Percentiles rank a stretch among this genome's conserved stretches.
Conservation (phyloP, 495 filamentous ascomycete genomes). For the Hypoxylon fuscum region DNA sequence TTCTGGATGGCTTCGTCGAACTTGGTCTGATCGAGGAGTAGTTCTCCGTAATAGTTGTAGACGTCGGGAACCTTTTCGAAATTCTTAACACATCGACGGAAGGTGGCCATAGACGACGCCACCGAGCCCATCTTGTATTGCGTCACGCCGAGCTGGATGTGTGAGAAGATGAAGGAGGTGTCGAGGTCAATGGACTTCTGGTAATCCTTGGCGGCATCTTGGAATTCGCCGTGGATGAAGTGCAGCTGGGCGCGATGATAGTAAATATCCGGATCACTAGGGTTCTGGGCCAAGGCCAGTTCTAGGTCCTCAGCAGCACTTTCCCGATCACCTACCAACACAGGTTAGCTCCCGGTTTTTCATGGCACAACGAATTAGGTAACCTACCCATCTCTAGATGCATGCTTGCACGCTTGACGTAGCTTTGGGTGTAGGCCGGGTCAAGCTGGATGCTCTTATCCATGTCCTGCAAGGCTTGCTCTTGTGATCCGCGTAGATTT, state of each 20-base stretch:
- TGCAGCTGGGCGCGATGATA: slow-evolving; percentile 99
- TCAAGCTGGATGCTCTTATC: slow-evolving; percentile 91
- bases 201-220: slow-evolving; percentile 95
- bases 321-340: slow-evolving; percentile 76
- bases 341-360: slow-evolving; percentile 16
- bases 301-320: slow-evolving; percentile 89
- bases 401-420: slow-evolving; percentile 98
- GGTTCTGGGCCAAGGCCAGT: slow-evolving; percentile 83
- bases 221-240: slow-evolving; percentile 95
- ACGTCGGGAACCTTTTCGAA: slow-evolving; percentile 96
- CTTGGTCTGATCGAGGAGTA: slow-evolving; percentile 97
- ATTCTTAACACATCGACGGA: slow-evolving; percentile 97
- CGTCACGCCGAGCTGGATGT: slow-evolving; percentile 98
- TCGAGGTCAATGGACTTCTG: slow-evolving; percentile 99
- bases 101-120: slow-evolving; percentile 97
- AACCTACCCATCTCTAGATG: slow-evolving; percentile 88
- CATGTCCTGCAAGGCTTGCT: slow-evolving; percentile 81
- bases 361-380: background rate
- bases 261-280: slow-evolving; percentile 95
- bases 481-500: slow-evolving; percentile 88
- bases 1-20: slow-evolving; percentile 96
- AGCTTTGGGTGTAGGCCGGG: slow-evolving; percentile 89
- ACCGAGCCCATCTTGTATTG: slow-evolving; percentile 99
- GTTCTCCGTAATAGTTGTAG: slow-evolving; percentile 99
- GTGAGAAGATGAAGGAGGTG: slow-evolving; percentile 95